Evolutionary conservation across 805 yeast genomes (phyloP).

Genomic region (Candida boidinii): DNA sequence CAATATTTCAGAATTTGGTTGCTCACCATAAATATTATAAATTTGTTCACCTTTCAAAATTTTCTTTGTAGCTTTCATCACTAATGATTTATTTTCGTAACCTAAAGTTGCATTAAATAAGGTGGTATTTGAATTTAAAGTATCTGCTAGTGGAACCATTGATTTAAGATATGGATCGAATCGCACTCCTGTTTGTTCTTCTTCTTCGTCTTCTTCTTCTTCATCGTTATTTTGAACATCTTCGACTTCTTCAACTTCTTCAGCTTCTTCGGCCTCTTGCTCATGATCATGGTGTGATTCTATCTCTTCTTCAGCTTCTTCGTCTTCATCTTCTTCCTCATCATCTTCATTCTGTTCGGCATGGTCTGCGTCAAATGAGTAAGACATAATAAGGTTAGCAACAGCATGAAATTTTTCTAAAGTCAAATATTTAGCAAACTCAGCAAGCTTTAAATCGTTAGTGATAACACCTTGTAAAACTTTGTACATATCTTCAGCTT

Average conservation of each 20-base stretch:
- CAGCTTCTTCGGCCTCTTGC: conserved; percentile 23
- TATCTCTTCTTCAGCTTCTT: conserved; percentile 11
- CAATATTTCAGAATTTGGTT: conserved; percentile 83
- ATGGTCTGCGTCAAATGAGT: conserved; percentile 76
- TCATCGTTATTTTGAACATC: conserved; percentile 16
- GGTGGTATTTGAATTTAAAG: conserved; percentile 77
- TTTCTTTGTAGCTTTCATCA: conserved; percentile 61
- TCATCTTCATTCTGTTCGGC: conserved; percentile 21
- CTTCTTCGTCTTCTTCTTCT: conserved; percentile 13
- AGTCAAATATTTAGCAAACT: conserved; percentile 28
- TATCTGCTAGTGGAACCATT: conserved; percentile 92
- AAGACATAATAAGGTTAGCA: conserved; percentile 80
- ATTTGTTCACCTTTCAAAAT: conserved; percentile 67
- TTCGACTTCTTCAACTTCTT: conserved; percentile 28
- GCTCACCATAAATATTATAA: conserved; percentile 83
- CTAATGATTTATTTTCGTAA: conserved; percentile 39
- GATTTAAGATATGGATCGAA: conserved; percentile 47
- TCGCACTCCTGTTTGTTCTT: conserved; percentile 15
- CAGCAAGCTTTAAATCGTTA: no score
- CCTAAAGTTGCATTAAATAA: conserved; percentile 67
- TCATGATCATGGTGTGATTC: conserved; percentile 7
- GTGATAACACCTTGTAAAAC: conserved; percentile 31
- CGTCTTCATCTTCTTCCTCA: conserved; percentile 21
- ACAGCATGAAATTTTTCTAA: conserved; percentile 57
- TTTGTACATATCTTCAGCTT: conserved; percentile 54